Evolutionary conservation across 2,329 filamentous ascomycete genomes (phyloP).

Genomic region (Ceratocystis cubensis): DNA sequence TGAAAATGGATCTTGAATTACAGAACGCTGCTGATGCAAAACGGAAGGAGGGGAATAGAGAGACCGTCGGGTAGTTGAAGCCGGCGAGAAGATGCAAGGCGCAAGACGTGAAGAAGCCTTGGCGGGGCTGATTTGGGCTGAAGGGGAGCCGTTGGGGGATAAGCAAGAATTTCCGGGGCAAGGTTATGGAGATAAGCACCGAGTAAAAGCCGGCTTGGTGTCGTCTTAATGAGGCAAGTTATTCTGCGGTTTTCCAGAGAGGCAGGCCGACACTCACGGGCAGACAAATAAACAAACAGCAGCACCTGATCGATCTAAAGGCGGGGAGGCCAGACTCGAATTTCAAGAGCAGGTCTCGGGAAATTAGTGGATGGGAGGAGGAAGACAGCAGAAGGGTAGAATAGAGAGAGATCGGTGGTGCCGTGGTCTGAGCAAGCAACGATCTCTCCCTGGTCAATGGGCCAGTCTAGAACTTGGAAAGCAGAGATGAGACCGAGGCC

Average conservation of each 20-base stretch:
- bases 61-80: not conserved
- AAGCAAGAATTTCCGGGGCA: not conserved
- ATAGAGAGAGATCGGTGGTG: slow-evolving; percentile 16
- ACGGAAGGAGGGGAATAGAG: not conserved
- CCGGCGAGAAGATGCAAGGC: not conserved
- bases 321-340: no score
- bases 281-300: no score
- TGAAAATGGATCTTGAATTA: not conserved
- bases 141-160: not conserved
- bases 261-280: no score
- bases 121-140: not conserved
- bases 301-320: no score
- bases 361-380: not conserved
- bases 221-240: no score
- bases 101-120: not conserved
- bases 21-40: not conserved
- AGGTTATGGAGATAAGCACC: not conserved
- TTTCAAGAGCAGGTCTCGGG: not conserved
- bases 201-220: not conserved
- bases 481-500: not conserved
- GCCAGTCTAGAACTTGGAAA: slow-evolving; percentile 7
- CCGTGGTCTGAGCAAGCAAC: slow-evolving; percentile 13
- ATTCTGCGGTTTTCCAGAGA: no score
- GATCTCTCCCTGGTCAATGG: slow-evolving; percentile 16
- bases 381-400: not conserved